Evolutionary conservation across 192 early-diverging fungal genomes (phyloP).

Genomic region (Obelidium mucronatum): DNA sequence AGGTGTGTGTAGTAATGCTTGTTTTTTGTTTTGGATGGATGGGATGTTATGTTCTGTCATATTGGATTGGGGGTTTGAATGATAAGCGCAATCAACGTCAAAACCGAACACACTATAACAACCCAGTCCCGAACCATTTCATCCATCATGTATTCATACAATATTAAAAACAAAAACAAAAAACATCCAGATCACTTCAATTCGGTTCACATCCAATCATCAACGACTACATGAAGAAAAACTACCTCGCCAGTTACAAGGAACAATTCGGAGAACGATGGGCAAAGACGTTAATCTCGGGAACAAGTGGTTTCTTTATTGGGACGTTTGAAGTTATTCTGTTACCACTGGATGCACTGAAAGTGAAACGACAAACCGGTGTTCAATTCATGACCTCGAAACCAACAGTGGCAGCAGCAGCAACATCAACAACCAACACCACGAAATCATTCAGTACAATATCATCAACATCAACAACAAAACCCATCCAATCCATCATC

Average conservation of each 20-base stretch:
- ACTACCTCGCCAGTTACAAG: constrained; percentile 72
- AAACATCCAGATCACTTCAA: constrained; percentile 42
- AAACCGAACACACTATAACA: too few species aligned
- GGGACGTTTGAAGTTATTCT: constrained; percentile 92
- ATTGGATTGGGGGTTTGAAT: too few species aligned
- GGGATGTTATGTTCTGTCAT: too few species aligned
- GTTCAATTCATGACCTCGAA: constrained; percentile 51
- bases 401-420: not conserved
- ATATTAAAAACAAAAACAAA: not conserved
- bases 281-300: constrained; percentile 67
- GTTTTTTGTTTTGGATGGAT: not conserved
- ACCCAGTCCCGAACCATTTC: too few species aligned
- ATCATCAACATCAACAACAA: not conserved
- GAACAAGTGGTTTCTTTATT: constrained; percentile 66
- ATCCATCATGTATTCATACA: too few species aligned
- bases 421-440: not conserved
- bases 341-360: constrained; percentile 91
- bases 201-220: constrained; percentile 95
- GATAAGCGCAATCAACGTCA: too few species aligned
- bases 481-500: constrained; percentile 10
- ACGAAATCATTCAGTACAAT: not conserved
- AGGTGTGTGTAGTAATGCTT: constrained; percentile 65
- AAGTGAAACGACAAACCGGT: constrained; percentile 90
- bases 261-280: constrained; percentile 83
- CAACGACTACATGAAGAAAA: constrained; percentile 75